phyloP scores from a whole-genome alignment of 2,329 filamentous ascomycete genomes.

The Gliomastix tumulicola region DNA sequence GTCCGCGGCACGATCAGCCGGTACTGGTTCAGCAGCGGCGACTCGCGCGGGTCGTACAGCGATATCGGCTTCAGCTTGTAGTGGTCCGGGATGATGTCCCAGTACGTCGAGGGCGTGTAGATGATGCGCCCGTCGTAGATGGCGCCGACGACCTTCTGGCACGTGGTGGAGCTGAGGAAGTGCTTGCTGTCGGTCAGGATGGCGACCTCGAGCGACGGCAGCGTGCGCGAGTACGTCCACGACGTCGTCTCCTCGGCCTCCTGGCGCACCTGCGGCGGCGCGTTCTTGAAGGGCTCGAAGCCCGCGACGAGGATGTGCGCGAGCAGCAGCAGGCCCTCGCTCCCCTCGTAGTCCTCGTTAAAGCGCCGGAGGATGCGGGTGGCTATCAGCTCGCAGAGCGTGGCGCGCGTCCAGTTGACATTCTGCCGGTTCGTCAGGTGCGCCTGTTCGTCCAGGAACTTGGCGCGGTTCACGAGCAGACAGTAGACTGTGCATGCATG shows the following conservation, averaged over 20 bases:
- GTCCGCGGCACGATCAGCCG: slow-evolving; percentile 76
- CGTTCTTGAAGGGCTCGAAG: slow-evolving; percentile 81
- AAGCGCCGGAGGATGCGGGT: slow-evolving; percentile 71
- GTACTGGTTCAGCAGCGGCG: slow-evolving; percentile 76
- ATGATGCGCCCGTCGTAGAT: slow-evolving; percentile 77
- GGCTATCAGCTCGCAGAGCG: slow-evolving; percentile 74
- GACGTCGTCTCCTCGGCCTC: slow-evolving; percentile 44
- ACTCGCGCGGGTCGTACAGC: slow-evolving; percentile 69
- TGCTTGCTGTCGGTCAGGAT: slow-evolving; percentile 77
- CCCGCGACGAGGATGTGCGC: slow-evolving; percentile 76
- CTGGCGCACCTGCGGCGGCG: slow-evolving; percentile 57
- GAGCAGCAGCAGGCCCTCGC: slow-evolving; percentile 63
- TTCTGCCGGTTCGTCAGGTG: slow-evolving; percentile 73
- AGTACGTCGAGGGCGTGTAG: slow-evolving; percentile 74
- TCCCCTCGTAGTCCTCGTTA: slow-evolving; percentile 68
- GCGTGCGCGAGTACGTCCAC: slow-evolving; percentile 47
- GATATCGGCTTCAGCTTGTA: slow-evolving; percentile 81
- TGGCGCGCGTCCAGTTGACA: slow-evolving; percentile 70
- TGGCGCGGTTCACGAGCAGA: slow-evolving; percentile 71
- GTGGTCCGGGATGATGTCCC: slow-evolving; percentile 78
- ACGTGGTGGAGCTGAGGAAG: slow-evolving; percentile 70
- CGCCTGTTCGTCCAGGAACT: slow-evolving; percentile 72
- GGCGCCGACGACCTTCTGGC: slow-evolving; percentile 74
- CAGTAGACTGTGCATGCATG: slow-evolving; percentile 79
- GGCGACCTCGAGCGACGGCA: slow-evolving; percentile 76